phyloP scores from a whole-genome alignment of 352 stramenopile species.

The Globisporangium abappressorium region DNA sequence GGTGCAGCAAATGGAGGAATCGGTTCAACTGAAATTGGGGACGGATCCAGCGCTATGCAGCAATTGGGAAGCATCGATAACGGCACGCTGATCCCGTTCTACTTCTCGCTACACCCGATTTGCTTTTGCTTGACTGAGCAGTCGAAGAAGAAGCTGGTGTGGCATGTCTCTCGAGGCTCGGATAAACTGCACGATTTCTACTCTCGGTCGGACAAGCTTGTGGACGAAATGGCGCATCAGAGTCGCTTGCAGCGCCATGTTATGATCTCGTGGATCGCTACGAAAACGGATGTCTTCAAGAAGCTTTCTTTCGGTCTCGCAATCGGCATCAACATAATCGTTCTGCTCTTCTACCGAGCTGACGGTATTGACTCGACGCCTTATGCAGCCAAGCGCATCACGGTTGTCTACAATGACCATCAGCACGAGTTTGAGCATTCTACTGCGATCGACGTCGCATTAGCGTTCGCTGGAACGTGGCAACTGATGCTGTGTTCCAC shows the following conservation, averaged over 20 bases:
- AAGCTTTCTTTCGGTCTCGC: conserved; percentile 47
- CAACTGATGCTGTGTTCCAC: conserved; percentile 48
- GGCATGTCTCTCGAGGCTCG: conserved; percentile 48
- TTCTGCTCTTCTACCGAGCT: conserved; percentile 59
- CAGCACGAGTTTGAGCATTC: conserved; percentile 20
- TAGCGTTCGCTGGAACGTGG: conserved; percentile 48
- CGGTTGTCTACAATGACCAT: conserved; percentile 25
- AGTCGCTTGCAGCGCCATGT: conserved; percentile 37
- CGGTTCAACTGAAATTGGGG: neutral
- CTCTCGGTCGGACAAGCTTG: conserved; percentile 54
- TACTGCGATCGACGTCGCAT: conserved; percentile 27
- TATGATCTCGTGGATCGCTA: conserved; percentile 32
- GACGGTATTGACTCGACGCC: conserved; percentile 49
- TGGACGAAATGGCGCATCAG: conserved; percentile 76
- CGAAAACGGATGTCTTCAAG: conserved; percentile 47
- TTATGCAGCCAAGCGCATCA: conserved; percentile 41
- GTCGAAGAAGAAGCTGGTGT: conserved; percentile 70
- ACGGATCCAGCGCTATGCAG: neutral
- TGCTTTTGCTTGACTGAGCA: conserved; percentile 72
- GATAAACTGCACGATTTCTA: conserved; percentile 76
- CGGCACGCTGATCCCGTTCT: conserved; percentile 47
- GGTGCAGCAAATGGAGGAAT: neutral
- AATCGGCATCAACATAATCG: conserved; percentile 53
- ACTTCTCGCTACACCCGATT: conserved; percentile 73
- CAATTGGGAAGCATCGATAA: neutral